Conservation (phyloP, 129 eudicot species). For the Arctium lappa region DNA sequence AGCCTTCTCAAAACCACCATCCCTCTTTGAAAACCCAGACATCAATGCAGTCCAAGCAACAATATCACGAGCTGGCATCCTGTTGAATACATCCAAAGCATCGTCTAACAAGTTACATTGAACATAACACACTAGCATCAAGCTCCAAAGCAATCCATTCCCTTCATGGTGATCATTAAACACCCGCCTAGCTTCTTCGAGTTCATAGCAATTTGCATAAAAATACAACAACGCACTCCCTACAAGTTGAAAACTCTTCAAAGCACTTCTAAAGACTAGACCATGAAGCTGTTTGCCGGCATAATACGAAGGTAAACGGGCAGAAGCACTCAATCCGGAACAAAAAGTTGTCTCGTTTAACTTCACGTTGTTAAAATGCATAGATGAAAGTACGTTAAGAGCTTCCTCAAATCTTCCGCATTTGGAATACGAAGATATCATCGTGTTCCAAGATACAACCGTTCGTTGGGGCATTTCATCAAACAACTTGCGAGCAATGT, state of each 20-base stretch:
- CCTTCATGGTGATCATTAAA: slow-evolving; percentile 49
- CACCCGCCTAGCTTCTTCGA: slow-evolving; percentile 44
- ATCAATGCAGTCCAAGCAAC: slow-evolving; percentile 70
- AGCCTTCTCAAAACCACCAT: slow-evolving; percentile 50
- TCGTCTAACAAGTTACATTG: slow-evolving; percentile 45
- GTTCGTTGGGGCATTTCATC: slow-evolving; percentile 63
- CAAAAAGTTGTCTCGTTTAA: slow-evolving; percentile 50
- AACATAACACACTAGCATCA: slow-evolving; percentile 67
- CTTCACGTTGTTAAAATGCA: slow-evolving; percentile 45
- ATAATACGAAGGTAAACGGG: slow-evolving; percentile 30
- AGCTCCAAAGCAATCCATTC: slow-evolving; percentile 57
- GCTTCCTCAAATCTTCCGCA: slow-evolving; percentile 39
- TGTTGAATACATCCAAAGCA: slow-evolving; percentile 42
- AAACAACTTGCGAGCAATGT: slow-evolving; percentile 54
- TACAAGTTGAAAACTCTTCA: slow-evolving; percentile 40
- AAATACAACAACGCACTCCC: slow-evolving; percentile 57
- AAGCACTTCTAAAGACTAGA: slow-evolving; percentile 51
- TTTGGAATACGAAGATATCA: slow-evolving; percentile 59
- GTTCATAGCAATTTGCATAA: slow-evolving; percentile 45
- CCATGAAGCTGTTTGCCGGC: slow-evolving; percentile 58
- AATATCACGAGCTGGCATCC: slow-evolving; percentile 59
- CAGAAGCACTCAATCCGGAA: slow-evolving; percentile 43
- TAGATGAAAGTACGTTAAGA: slow-evolving; percentile 38
- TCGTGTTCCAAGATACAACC: slow-evolving; percentile 63
- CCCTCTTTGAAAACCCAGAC: slow-evolving; percentile 53